phyloP scores from a whole-genome alignment of 2,329 filamentous ascomycete species.

The Lecanicillium sp. region DNA sequence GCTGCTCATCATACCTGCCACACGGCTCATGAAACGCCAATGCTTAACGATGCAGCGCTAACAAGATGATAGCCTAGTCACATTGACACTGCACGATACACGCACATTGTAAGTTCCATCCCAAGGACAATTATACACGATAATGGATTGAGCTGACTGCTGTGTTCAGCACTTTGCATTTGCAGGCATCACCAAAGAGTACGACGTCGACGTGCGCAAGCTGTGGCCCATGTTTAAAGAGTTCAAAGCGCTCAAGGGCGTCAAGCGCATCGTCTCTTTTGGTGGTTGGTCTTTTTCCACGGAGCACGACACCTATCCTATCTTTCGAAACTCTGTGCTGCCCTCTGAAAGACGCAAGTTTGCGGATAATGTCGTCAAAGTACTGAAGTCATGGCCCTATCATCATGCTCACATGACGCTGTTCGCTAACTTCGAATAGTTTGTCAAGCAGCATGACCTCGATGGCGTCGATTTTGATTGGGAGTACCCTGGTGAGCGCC shows the following conservation, averaged over 20 bases:
- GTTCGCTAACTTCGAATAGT: no score
- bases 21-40: no score
- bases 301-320: conserved; percentile 26
- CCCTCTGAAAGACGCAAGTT: conserved; percentile 28
- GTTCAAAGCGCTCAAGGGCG: conserved; percentile 19
- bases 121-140: conserved; percentile 9
- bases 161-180: conserved; percentile 23
- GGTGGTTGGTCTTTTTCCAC: conserved; percentile 41
- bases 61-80: no score
- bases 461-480: conserved; percentile 33
- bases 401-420: no score
- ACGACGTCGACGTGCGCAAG: conserved; percentile 20
- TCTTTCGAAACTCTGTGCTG: conserved; percentile 29
- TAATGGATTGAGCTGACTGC: no score
- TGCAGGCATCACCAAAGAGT: conserved; percentile 17
- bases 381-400: no score
- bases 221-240: conserved; percentile 20
- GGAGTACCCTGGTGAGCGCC: no score
- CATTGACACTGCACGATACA: no score
- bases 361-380: conserved; percentile 24
- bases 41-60: no score
- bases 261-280: conserved; percentile 34
- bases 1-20: no score
- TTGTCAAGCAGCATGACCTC: conserved; percentile 28
- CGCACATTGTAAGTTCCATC: conserved; percentile 18